Evolutionary conservation across 2,329 filamentous ascomycete species (phyloP).

Genomic region (Cryphonectria japonica): DNA sequence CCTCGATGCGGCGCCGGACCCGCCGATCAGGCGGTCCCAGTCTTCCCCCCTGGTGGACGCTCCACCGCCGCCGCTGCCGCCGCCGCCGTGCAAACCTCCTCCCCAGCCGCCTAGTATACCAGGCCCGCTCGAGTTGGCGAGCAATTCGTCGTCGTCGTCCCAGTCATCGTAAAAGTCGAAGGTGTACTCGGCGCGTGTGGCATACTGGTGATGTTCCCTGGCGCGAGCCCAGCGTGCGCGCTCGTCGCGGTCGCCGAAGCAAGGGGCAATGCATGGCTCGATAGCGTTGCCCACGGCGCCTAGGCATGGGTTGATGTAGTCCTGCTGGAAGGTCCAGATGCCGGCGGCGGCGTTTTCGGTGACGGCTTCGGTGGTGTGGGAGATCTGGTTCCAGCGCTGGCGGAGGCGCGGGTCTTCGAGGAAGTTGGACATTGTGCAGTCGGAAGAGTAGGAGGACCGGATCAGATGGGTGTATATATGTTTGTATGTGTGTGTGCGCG

Average conservation of each 20-base stretch:
- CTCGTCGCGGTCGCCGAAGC: constrained; percentile 74
- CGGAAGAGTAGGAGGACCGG: neutral
- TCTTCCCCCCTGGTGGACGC: constrained; percentile 61
- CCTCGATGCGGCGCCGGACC: constrained; percentile 51
- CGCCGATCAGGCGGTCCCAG: constrained; percentile 79
- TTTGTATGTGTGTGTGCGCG: neutral
- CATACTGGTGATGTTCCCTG: constrained; percentile 54
- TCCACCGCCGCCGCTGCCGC: constrained; percentile 43
- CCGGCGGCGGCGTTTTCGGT: constrained; percentile 91
- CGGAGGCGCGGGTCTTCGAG: constrained; percentile 85
- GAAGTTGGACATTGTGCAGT: constrained; percentile 56
- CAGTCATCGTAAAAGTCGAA: constrained; percentile 98
- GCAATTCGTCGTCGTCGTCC: constrained; percentile 64
- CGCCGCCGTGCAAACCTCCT: constrained; percentile 48
- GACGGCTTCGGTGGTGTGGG: constrained; percentile 85
- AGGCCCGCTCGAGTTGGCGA: constrained; percentile 39
- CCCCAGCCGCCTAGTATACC: constrained; percentile 64
- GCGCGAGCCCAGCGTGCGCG: constrained; percentile 70
- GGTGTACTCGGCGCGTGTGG: constrained; percentile 72
- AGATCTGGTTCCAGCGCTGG: constrained; percentile 91
- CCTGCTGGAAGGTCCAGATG: constrained; percentile 86
- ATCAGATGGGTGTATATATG: neutral
- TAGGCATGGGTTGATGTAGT: constrained; percentile 83
- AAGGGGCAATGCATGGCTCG: constrained; percentile 73
- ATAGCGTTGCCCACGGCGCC: constrained; percentile 67